phyloP scores from a whole-genome alignment of 2,329 filamentous ascomycete genomes.

The Leptographium procerum region DNA sequence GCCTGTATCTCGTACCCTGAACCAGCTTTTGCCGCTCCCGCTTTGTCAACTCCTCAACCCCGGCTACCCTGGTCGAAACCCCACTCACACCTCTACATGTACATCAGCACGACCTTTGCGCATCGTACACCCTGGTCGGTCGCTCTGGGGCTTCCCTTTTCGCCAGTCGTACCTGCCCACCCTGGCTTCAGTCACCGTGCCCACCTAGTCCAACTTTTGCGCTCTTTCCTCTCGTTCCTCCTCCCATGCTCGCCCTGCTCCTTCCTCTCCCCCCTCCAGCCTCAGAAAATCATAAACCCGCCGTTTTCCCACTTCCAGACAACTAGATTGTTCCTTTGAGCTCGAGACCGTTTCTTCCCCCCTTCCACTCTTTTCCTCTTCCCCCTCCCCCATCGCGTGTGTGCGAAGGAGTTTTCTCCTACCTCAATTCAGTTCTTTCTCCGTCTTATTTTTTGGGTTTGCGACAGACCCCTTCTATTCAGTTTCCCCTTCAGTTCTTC shows the following conservation, averaged over 20 bases:
- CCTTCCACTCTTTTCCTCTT: conserved; percentile 2
- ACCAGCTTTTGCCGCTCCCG: not conserved
- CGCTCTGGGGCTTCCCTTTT: conserved; percentile 11
- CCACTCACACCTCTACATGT: conserved; percentile 6
- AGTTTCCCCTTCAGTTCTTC: conserved; percentile 10
- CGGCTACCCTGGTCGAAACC: not conserved
- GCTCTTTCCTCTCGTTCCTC: conserved; percentile 4
- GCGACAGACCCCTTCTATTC: conserved; percentile 27
- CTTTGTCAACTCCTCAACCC: not conserved
- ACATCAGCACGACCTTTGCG: conserved; percentile 3
- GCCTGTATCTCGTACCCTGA: not conserved
- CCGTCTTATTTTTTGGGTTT: conserved; percentile 6
- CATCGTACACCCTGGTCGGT: conserved; percentile 8
- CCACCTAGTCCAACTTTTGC: not conserved
- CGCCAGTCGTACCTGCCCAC: conserved; percentile 11
- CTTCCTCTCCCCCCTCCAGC: conserved; percentile 19
- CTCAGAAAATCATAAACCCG: conserved; percentile 13
- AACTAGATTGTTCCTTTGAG: conserved; percentile 3
- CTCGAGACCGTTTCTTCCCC: conserved; percentile 1
- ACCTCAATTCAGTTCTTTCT: not conserved
- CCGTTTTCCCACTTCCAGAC: conserved; percentile 6
- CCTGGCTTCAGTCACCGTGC: conserved; percentile 3
- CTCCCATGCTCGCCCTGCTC: not conserved
- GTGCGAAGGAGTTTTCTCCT: conserved; percentile 4
- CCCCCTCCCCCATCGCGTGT: conserved; percentile 5